These are phyloP conservation scores for Lipomyces kockii DNA, from an alignment of 805 yeast species.

Conservation along the genomic window DNA sequence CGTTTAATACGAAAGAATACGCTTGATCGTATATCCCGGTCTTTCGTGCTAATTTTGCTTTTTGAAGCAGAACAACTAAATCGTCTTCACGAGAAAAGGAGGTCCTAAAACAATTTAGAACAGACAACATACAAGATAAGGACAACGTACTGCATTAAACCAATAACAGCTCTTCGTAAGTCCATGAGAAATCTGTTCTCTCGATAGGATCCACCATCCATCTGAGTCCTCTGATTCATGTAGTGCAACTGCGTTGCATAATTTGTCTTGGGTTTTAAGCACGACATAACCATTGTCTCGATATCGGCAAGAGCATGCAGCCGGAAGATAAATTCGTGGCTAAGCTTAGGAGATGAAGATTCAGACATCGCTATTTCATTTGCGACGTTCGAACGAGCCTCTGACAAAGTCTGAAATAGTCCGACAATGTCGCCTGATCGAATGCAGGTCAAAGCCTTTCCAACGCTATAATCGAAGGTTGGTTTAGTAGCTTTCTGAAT, in stretches of 20 bases:
- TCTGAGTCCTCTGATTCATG: constrained; percentile 40
- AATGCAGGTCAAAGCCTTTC: constrained; percentile 61
- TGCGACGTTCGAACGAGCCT: constrained; percentile 65
- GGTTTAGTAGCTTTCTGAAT: constrained; percentile 54
- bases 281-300: constrained; percentile 46
- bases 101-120: constrained; percentile 6
- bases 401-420: constrained; percentile 51
- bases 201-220: constrained; percentile 58
- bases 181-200: constrained; percentile 64
- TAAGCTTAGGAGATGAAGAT: constrained; percentile 57
- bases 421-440: constrained; percentile 44
- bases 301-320: constrained; percentile 68
- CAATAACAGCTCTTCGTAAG: constrained; percentile 58
- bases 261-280: constrained; percentile 19
- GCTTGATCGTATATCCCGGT: constrained; percentile 74
- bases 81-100: constrained; percentile 48
- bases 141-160: constrained; percentile 37
- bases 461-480: constrained; percentile 64
- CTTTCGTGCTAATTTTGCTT: constrained; percentile 69
- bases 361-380: constrained; percentile 56
- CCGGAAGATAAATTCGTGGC: constrained; percentile 54
- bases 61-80: constrained; percentile 51
- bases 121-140: not conserved
- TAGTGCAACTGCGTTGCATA: constrained; percentile 28
- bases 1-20: constrained; percentile 66